These are phyloP conservation scores for Nelumbo lutea DNA, from an alignment of 164 flowering plant species.

Conservation along the genomic window DNA sequence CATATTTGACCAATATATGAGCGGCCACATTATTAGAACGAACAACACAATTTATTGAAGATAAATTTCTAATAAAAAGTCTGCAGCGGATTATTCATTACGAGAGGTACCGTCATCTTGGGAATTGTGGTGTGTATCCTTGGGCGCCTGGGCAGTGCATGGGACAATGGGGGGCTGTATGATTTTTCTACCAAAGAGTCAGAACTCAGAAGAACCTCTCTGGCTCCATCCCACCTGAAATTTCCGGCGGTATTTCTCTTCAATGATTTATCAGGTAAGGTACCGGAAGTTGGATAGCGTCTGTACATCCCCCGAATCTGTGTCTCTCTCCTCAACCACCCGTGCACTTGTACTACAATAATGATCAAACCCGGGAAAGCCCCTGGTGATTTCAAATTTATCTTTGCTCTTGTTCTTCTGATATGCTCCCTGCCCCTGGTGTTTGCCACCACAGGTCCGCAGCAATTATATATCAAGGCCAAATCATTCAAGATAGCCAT, in stretches of 20 bases:
- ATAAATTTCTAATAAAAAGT: too few species aligned
- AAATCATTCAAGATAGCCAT: conserved; percentile 52
- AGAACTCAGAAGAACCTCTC: conserved; percentile 58
- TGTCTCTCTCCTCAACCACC: conserved; percentile 59
- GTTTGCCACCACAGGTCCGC: conserved; percentile 36
- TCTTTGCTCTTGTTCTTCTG: conserved; percentile 66
- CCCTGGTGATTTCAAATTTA: conserved; percentile 51
- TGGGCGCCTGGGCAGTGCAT: too few species aligned
- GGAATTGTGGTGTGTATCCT: too few species aligned
- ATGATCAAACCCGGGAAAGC: conserved; percentile 24
- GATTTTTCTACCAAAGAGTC: too few species aligned
- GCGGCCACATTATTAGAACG: too few species aligned
- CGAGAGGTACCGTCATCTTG: too few species aligned
- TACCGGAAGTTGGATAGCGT: conserved; percentile 85
- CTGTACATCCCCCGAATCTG: conserved; percentile 71
- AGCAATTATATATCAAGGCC: conserved; percentile 54
- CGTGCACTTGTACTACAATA: conserved; percentile 55
- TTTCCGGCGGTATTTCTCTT: conserved; percentile 75
- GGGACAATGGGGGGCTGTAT: too few species aligned
- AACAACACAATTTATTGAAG: too few species aligned
- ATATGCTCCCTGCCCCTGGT: conserved; percentile 48
- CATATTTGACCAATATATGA: too few species aligned
- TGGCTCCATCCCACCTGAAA: conserved; percentile 62
- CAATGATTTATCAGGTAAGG: conserved; percentile 75
- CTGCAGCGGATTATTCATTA: too few species aligned